Base-by-base conservation (phyloP, 2,329 filamentous ascomycete species). In the Fusarium heterosporum region DNA sequence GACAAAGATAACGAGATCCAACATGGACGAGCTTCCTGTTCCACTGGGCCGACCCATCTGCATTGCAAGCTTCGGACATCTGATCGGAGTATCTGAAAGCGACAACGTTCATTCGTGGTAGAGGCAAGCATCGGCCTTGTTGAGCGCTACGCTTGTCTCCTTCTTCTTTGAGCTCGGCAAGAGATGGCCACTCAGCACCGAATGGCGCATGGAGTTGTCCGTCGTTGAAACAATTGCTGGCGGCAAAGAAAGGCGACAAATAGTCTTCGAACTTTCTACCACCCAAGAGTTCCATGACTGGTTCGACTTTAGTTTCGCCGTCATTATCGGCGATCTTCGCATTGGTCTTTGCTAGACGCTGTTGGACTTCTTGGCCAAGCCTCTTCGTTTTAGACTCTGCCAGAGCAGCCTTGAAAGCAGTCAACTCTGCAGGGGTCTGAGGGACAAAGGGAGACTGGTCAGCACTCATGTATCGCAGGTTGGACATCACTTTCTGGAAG, bases 381-480 rank as follows among this genome's bases (percentile, higher is more conserved):
- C 66, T 71, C 22, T 58, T 64, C 45, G 52, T 71, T 41, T 70
- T 68, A 1, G 59, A 59, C 48, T 79, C 75, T 7, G 74, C 72
- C 2, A 74, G 46, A n/a, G 69, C 64, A 6, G 73, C 72, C 26
- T 71, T 76, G 48, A 79, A 73, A 12, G 74, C 72, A 12, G 77
- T 72, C 36, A 79, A 70, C 29, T 80, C 75, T 3, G 72, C 69
- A 4, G 78, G 75, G 11, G 30, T 78, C 41, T 74, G 72, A 11
- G 80, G 80, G 8, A 80, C 59, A 46, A 76, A 78, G 1, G 79
- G 78, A 1, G 79, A 81, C 13, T 75, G 74, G 43, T 75, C 73
- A 3, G 75, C 74, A n/a, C 75, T 71, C 49, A 79, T 76, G 46
- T 77, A 74, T 19, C 71, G 74, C 48, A 81, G 59, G 42, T 77